A percentile compares a stretch with the other conserved stretches of the same genome.
phyloP scores from a whole-genome alignment of 2,329 filamentous ascomycete species.

The Didymosphaeria variabile region DNA sequence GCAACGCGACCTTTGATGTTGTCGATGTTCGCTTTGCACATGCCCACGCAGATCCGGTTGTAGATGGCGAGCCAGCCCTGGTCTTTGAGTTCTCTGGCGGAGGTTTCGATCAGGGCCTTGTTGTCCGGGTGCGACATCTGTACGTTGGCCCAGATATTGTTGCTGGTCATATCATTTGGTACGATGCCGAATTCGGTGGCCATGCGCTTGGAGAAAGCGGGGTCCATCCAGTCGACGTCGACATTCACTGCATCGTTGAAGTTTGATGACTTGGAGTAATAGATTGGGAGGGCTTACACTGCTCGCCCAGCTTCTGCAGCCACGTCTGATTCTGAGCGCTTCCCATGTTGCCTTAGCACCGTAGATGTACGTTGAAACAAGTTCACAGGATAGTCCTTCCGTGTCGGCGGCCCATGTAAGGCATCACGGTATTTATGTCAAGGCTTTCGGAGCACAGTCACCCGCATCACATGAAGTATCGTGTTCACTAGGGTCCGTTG shows the following conservation, averaged over 20 bases:
- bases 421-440: background rate
- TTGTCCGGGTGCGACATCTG: constrained; percentile 58
- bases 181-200: constrained; percentile 43
- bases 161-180: constrained; percentile 61
- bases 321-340: constrained; percentile 46
- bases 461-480: no score
- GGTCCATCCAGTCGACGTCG: constrained; percentile 64
- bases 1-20: constrained; percentile 59
- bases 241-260: constrained; percentile 54
- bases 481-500: no score
- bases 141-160: constrained; percentile 60
- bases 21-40: constrained; percentile 59
- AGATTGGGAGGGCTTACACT: constrained; percentile 40
- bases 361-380: background rate
- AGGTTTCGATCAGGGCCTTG: constrained; percentile 53
- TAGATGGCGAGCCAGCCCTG: constrained; percentile 60
- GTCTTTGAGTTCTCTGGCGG: constrained; percentile 56
- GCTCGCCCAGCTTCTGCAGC: constrained; percentile 57
- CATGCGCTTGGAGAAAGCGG: constrained; percentile 58
- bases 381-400: background rate
- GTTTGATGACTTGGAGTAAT: background rate
- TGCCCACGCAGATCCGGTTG: constrained; percentile 58
- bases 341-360: constrained; percentile 34
- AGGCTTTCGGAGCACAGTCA: background rate
- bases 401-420: background rate